These are phyloP conservation scores for Spencermartinsiella europaea DNA, from an alignment of 805 yeast species.

Conservation along the genomic window DNA sequence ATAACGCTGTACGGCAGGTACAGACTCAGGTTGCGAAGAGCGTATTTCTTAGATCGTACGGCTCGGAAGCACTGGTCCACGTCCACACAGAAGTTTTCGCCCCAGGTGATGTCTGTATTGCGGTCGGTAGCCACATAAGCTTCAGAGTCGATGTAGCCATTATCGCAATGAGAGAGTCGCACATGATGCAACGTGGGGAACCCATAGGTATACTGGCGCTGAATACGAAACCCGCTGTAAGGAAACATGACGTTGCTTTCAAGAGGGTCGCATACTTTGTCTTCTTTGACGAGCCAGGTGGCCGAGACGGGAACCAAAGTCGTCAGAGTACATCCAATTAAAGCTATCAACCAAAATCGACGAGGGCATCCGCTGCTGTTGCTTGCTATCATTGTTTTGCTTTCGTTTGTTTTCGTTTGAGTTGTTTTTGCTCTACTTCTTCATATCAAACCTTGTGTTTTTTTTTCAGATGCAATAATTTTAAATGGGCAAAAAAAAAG, in stretches of 20 bases:
- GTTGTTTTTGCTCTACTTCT: not conserved
- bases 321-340: not conserved
- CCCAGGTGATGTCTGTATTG: conserved; percentile 46
- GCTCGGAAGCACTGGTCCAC: conserved; percentile 46
- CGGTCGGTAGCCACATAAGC: conserved; percentile 33
- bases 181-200: conserved; percentile 41
- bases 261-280: conserved; percentile 35
- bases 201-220: conserved; percentile 43
- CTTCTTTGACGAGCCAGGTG: conserved; percentile 29
- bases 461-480: not conserved
- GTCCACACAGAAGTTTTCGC: conserved; percentile 20
- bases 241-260: conserved; percentile 30
- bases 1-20: conserved; percentile 56
- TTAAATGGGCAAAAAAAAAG: not conserved
- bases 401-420: too few relatives aligned
- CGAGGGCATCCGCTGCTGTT: too few relatives aligned
- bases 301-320: not conserved
- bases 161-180: conserved; percentile 46
- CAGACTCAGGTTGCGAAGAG: conserved; percentile 38
- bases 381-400: too few relatives aligned
- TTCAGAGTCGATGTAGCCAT: conserved; percentile 45
- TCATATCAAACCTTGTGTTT: too few relatives aligned
- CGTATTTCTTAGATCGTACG: conserved; percentile 55
- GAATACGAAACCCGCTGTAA: conserved; percentile 54
- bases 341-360: too few relatives aligned